Base-by-base conservation (phyloP, 306 rosid genomes). In the Pachyrhizus erosus region DNA sequence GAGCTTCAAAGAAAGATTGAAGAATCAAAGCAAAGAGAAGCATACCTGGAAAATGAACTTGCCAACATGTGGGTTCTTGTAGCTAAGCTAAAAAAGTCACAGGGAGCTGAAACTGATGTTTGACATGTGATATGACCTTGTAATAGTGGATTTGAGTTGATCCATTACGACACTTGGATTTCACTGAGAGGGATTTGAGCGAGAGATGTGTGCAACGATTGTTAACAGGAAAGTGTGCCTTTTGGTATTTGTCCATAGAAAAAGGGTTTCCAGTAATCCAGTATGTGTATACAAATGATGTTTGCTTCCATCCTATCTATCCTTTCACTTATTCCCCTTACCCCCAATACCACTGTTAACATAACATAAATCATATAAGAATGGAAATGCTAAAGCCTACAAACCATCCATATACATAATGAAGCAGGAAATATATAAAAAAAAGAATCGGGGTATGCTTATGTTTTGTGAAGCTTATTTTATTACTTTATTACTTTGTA, bases 61-160 rank as follows among this genome's bases (percentile, higher is more conserved):
- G 98, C 98, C 76, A 93, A 92, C 89, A 96, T 96, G 99, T 96
- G 99, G 99, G 92, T 96, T 86, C 94, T 93, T 46, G 99, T 96
- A 80, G 97, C 99, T 14, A 96, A 91, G 87, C 74, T 96, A 40
- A 96, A 96, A 80, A 96, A 89, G 76, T 85, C 92, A 31, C 90
- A 90, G 5, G 97, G 94, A 82, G 77, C 88, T 10, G 98, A 91
- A 75, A 86, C 83, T 40, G 97, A 91, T 77, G 85, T 79, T 81
- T 73, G 90, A 88, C 65, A 62, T 79, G 65, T 89, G 80, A 91
- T 82, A 52, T 74, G 75, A 70, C 80, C 11, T 75, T 78, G 84
- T 88, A 86, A 75, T 58, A 37, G 75, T 81, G 87, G 79, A 84
- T 82, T 82, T 81, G 67, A 70, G 82, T 70, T 82, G 82, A 83